Evolutionary conservation across 2,329 filamentous ascomycete species (phyloP).

Genomic region (Alternaria ethzedia): DNA sequence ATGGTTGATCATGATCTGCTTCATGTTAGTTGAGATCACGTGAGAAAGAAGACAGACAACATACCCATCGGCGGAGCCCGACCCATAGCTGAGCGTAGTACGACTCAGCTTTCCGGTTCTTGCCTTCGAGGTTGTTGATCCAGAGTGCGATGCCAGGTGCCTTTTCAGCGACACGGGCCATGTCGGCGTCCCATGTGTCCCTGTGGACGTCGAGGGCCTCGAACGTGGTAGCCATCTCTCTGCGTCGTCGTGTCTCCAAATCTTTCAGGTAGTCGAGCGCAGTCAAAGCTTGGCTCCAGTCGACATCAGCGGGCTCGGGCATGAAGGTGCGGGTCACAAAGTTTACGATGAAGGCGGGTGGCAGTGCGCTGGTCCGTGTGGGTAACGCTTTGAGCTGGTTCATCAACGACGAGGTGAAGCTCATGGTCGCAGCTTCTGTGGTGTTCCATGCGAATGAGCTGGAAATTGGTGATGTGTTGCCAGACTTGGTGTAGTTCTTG

Average conservation of each 20-base stretch:
- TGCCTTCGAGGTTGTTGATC: conserved; percentile 59
- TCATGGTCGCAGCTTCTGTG: conserved; percentile 49
- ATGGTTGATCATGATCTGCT: conserved; percentile 68
- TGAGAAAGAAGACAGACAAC: conserved; percentile 25
- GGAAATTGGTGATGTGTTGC: conserved; percentile 45
- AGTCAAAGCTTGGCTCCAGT: conserved; percentile 70
- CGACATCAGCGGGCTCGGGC: conserved; percentile 61
- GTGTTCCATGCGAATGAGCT: conserved; percentile 42
- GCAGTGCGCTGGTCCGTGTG: conserved; percentile 66
- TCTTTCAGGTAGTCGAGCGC: conserved; percentile 71
- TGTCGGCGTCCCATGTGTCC: conserved; percentile 54
- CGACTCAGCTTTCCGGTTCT: conserved; percentile 45
- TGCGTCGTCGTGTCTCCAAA: conserved; percentile 64
- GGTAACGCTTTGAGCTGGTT: conserved; percentile 64
- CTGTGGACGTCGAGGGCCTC: conserved; percentile 60
- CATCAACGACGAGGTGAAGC: conserved; percentile 60
- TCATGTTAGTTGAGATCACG: conserved; percentile 8
- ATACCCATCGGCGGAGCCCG: conserved; percentile 68
- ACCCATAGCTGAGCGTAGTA: conserved; percentile 67
- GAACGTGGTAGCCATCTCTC: conserved; percentile 63
- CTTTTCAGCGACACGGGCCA: conserved; percentile 56
- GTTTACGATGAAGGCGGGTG: conserved; percentile 66
- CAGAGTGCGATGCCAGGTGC: conserved; percentile 64
- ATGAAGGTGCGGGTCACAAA: conserved; percentile 68
- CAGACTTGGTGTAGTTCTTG: conserved; percentile 34